phyloP scores from a whole-genome alignment of 106 monocot species.

The Amphibolis antarctica region DNA sequence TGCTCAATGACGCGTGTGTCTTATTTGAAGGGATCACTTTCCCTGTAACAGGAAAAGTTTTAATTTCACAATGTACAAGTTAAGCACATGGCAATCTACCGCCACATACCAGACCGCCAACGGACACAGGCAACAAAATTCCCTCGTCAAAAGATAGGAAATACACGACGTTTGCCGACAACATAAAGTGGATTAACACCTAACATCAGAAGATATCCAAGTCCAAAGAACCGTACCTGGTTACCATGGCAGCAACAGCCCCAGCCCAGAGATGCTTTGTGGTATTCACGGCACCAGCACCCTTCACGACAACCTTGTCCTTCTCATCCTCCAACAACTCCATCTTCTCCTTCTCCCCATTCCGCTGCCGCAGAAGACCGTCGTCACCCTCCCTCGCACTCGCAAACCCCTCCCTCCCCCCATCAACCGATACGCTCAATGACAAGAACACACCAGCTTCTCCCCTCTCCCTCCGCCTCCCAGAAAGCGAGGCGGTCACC shows the following conservation, averaged over 20 bases:
- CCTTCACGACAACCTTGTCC: conserved; percentile 3
- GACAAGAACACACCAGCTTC: conserved; percentile 39
- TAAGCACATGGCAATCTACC: not conserved
- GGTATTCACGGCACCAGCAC: conserved; percentile 53
- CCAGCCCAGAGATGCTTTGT: conserved; percentile 97
- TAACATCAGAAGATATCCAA: too few species aligned
- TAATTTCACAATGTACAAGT: too few species aligned
- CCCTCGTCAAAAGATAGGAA: too few species aligned
- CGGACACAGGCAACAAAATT: too few species aligned
- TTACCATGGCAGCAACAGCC: conserved; percentile 88
- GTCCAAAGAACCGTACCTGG: conserved; percentile 33
- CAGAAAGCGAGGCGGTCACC: conserved; percentile 1
- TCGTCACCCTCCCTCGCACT: conserved; percentile 30
- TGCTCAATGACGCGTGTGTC: too few species aligned
- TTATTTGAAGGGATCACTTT: too few species aligned
- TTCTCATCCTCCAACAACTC: conserved; percentile 8
- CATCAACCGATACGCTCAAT: conserved; percentile 77
- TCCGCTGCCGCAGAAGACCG: conserved; percentile 24
- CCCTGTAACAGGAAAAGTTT: too few species aligned
- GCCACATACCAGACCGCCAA: too few species aligned
- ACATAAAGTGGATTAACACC: not conserved
- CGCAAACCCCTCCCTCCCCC: conserved; percentile 33
- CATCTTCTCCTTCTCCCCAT: conserved; percentile 29
- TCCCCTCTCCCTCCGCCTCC: conserved; percentile 6
- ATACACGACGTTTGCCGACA: too few species aligned